Base-by-base conservation (phyloP, 805 yeast species). In the Suhomyces kilbournensis region DNA sequence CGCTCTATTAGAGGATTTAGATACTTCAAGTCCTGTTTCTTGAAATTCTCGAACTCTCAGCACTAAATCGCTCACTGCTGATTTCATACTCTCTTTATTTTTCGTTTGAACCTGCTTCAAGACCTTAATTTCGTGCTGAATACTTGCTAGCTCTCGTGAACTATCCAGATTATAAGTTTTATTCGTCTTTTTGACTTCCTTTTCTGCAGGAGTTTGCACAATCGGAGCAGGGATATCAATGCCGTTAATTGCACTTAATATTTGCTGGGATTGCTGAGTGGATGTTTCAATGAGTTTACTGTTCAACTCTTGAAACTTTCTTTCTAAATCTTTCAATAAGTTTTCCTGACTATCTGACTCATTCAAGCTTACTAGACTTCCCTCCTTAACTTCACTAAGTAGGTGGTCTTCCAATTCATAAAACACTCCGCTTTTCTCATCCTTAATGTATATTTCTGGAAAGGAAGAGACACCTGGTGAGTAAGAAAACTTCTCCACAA, bases 401-500 rank as follows among this genome's bases (percentile, higher is more conserved):
- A 77, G 67, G 15, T 74, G 74, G 40, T 90, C 92, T 55, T 92
- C 97, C 20, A 93, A 69, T 65, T 93, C 97, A 63, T 88, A 94
- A 1, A 86, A 77, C 1, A 91, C 77, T 0, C 80, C 80, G 30
- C 79, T 74, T 2, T 70, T 65, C 0, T 80, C 77, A 54, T 89
- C 96, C 54, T 79, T 83, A 5, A 91, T 76, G 60, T 88, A 87
- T 25, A 94, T 80, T 10, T 85, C 88, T 0, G 98, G 97, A 58
- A 90, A 90, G 1, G 81, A 69, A 10, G 82, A 79, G 0, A 81
- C 67, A 0, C 87, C 86, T 0, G 96, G 94, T 0, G 93, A 80
- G 65, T 86, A 90, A 2, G 93, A 90, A 71, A 91, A 92, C 60
- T 84, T 88, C 61, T 93, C 97, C 5, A 92, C 88, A 63, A 93